Percentiles rank a stretch among this genome's conserved stretches.
phyloP scores from a whole-genome alignment of 768 basidiomycete species.

The Naganishia onofrii region DNA sequence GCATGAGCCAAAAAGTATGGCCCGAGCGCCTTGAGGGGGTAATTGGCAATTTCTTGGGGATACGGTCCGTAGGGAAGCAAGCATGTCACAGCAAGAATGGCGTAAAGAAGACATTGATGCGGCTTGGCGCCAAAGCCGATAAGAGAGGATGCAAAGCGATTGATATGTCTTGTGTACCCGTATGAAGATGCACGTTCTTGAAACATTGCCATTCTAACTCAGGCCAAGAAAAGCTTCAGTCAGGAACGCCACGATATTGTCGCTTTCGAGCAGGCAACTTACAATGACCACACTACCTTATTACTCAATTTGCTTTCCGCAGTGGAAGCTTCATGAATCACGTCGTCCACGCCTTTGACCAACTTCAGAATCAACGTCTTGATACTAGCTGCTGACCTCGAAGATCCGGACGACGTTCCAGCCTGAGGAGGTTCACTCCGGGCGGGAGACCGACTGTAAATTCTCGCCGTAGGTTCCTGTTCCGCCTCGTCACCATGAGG shows the following conservation, averaged over 20 bases:
- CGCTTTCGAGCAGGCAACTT: neutral
- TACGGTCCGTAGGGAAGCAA: conserved; percentile 12
- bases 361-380: conserved; percentile 14
- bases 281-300: conserved; percentile 19
- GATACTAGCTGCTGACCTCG: conserved; percentile 2
- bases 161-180: conserved; percentile 24
- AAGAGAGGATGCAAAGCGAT: conserved; percentile 21
- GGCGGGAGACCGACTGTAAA: neutral
- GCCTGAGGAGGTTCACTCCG: conserved; percentile 2
- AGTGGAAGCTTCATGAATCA: neutral
- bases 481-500: neutral
- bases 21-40: conserved; percentile 13
- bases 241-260: neutral
- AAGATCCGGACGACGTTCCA: neutral
- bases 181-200: conserved; percentile 21
- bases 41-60: conserved; percentile 14
- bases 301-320: conserved; percentile 18
- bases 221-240: neutral
- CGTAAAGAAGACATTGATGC: conserved; percentile 13
- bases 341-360: conserved; percentile 19
- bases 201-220: conserved; percentile 18
- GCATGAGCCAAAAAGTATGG: conserved; percentile 29
- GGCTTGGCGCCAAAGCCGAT: conserved; percentile 23
- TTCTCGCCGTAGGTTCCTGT: neutral
- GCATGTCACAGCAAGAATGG: conserved; percentile 23